These are phyloP conservation scores for Castanospermum australe DNA, from an alignment of 306 rosid species.

Conservation along the genomic window DNA sequence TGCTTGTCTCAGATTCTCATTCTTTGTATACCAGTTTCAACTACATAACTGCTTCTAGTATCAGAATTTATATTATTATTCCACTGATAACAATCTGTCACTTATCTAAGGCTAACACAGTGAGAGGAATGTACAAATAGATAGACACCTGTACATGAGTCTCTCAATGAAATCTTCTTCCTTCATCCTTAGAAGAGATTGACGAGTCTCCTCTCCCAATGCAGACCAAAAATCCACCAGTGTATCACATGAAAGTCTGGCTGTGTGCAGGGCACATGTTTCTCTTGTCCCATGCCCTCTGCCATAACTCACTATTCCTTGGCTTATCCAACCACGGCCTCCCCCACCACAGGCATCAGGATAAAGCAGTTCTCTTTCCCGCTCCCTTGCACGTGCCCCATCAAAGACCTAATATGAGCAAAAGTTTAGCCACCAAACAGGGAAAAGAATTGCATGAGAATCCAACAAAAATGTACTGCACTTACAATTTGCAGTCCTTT, in stretches of 20 bases:
- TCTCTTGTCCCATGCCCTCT: constrained; percentile 98
- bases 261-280: constrained; percentile 96
- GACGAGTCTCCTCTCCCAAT: constrained; percentile 94
- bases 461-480: constrained; percentile 15
- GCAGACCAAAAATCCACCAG: constrained; percentile 99
- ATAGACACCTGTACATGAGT: constrained; percentile 94
- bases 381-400: constrained; percentile 95
- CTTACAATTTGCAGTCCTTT: constrained; percentile 89
- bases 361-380: constrained; percentile 95
- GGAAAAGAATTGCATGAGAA: neutral
- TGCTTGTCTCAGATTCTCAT: constrained; percentile 15
- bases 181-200: constrained; percentile 95
- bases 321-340: constrained; percentile 99
- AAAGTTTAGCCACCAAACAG: constrained; percentile 30
- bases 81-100: constrained; percentile 23
- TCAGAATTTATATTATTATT: constrained; percentile 20
- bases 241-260: constrained; percentile 97
- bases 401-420: constrained; percentile 78
- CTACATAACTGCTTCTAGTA: constrained; percentile 15
- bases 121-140: constrained; percentile 30
- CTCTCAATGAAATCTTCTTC: constrained; percentile 99
- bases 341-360: constrained; percentile 99
- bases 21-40: constrained; percentile 26
- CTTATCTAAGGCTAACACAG: constrained; percentile 34
- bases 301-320: constrained; percentile 82